These are phyloP conservation scores for Tulasnella sp. DNA, from an alignment of 768 basidiomycete species.

Conservation along the genomic window DNA sequence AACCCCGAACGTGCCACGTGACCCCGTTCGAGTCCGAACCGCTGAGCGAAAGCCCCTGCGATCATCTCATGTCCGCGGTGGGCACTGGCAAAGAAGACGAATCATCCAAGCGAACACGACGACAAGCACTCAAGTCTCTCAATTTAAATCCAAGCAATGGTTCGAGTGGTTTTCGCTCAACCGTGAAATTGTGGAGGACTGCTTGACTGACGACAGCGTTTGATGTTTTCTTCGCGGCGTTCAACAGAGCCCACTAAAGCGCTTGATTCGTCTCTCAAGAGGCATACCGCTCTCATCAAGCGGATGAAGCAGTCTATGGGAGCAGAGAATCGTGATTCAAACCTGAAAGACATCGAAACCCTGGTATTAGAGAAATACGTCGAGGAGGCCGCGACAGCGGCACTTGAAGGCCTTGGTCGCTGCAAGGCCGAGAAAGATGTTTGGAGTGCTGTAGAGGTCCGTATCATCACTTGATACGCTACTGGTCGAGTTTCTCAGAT, in stretches of 20 bases:
- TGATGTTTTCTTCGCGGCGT: background rate
- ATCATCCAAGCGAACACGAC: constrained; percentile 41
- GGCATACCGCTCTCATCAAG: constrained; percentile 92
- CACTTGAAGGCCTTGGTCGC: constrained; percentile 69
- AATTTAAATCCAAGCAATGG: constrained; percentile 27
- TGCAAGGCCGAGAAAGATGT: constrained; percentile 92
- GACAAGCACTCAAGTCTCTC: constrained; percentile 44
- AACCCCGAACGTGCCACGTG: background rate
- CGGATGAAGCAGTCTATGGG: constrained; percentile 81
- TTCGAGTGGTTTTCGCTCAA: background rate
- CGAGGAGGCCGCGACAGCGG: constrained; percentile 83
- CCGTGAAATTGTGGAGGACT: background rate
- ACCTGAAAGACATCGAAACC: constrained; percentile 84
- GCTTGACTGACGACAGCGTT: background rate
- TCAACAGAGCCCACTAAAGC: constrained; percentile 49
- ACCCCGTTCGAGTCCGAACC: background rate
- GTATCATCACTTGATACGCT: constrained; percentile 17
- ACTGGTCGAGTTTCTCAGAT: background rate
- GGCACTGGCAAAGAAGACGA: constrained; percentile 35
- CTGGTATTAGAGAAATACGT: constrained; percentile 91
- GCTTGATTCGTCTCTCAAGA: constrained; percentile 88
- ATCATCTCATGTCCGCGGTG: background rate
- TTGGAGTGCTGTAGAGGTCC: constrained; percentile 85
- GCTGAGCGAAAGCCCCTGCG: background rate
- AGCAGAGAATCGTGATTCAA: constrained; percentile 68